Evolutionary conservation across 1,139 yeast genomes (phyloP).

Genomic region (Taphrina populina): DNA sequence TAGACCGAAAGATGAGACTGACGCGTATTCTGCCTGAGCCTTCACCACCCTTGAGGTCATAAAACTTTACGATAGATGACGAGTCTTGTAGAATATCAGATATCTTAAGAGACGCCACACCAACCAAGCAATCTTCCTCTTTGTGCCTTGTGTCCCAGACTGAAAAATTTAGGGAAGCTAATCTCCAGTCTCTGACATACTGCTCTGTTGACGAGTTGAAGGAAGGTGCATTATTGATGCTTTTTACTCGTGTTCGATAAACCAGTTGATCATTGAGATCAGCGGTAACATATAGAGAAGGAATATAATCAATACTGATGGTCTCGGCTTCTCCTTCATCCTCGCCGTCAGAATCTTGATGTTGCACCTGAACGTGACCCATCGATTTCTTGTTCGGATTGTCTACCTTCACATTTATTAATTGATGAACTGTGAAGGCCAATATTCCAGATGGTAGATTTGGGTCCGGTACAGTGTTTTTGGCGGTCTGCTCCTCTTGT

Average conservation of each 20-base stretch:
- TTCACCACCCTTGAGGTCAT: slow-evolving; percentile 27
- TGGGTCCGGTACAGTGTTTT: slow-evolving; percentile 31
- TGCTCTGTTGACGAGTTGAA: slow-evolving; percentile 25
- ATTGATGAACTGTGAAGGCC: slow-evolving; percentile 26
- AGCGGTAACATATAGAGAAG: slow-evolving; percentile 26
- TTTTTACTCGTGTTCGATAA: slow-evolving; percentile 27
- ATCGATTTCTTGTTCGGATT: slow-evolving; percentile 27
- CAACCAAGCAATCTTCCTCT: slow-evolving; percentile 21
- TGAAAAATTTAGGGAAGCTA: slow-evolving; percentile 14
- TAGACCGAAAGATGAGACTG: slow-evolving; percentile 26
- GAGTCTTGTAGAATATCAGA: slow-evolving; percentile 26
- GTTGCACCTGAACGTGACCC: slow-evolving; percentile 30
- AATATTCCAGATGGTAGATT: slow-evolving; percentile 23
- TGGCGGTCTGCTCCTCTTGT: slow-evolving; percentile 19
- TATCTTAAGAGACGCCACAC: slow-evolving; percentile 22
- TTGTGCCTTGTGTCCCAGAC: slow-evolving; percentile 32
- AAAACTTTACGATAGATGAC: slow-evolving; percentile 22
- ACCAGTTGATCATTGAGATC: slow-evolving; percentile 25
- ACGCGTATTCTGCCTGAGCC: slow-evolving; percentile 28
- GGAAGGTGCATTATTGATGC: slow-evolving; percentile 26
- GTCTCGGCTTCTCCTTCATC: slow-evolving; percentile 24
- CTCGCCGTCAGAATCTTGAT: slow-evolving; percentile 31
- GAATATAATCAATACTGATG: slow-evolving; percentile 28
- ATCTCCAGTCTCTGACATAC: slow-evolving; percentile 31
- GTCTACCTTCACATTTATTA: slow-evolving; percentile 22